These are phyloP conservation scores for Ascochyta viciae-villosae DNA, from an alignment of 2,329 filamentous ascomycete genomes.

Conservation along the genomic window DNA sequence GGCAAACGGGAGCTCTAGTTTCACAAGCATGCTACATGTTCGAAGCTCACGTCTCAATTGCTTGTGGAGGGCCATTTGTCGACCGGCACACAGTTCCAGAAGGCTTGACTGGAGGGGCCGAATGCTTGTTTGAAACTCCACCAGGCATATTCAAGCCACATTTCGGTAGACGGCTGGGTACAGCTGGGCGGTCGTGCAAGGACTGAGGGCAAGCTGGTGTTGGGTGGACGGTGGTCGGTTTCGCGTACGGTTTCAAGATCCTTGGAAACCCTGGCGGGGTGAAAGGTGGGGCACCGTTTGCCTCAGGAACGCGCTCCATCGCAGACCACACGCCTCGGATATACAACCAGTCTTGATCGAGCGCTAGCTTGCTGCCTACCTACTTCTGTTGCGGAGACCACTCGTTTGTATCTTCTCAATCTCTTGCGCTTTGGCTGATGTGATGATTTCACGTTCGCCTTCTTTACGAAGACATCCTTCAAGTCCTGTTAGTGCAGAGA, in stretches of 20 bases:
- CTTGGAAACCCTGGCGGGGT: conserved; percentile 8
- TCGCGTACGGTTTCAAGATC: conserved; percentile 15
- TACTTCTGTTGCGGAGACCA: neutral
- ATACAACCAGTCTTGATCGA: neutral
- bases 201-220: neutral
- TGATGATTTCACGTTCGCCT: too few species aligned
- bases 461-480: too few species aligned
- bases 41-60: conserved; percentile 13
- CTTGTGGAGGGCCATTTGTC: conserved; percentile 2
- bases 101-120: conserved; percentile 11
- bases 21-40: conserved; percentile 32
- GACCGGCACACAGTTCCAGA: neutral
- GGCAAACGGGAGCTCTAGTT: conserved; percentile 30
- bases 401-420: neutral
- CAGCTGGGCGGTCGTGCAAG: conserved; percentile 12
- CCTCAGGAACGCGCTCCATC: conserved; percentile 3
- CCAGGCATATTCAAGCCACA: neutral
- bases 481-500: too few species aligned
- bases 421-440: too few species aligned
- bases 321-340: neutral
- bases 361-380: neutral
- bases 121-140: conserved; percentile 19
- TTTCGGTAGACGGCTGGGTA: conserved; percentile 8
- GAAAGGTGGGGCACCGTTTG: conserved; percentile 15
- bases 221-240: conserved; percentile 7